Evolutionary conservation across 345 rosid species (phyloP), one percentile per base, ranked within the genome.

Genomic region (Boechera retrofracta): DNA sequence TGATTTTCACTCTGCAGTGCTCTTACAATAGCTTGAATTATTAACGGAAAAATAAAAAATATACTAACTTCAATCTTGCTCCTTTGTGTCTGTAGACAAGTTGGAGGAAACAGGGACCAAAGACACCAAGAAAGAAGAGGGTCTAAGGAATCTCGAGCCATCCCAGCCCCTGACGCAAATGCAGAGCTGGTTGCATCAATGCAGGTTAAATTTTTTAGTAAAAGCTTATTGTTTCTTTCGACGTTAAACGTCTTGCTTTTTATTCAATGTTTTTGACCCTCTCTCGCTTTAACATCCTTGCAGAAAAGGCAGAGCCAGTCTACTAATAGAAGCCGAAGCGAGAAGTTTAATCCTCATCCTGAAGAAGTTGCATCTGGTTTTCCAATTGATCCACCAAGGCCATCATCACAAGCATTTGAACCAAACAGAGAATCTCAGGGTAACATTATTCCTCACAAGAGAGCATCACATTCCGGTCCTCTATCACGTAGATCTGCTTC

Each of bases 351-450:
- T 82, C 97, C 98, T 72, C 91, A 92, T 86, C 96, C 87, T 32
- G 99, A 91, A 84, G 99, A 95, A 74, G 97, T 85, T 77, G 99
- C 99, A 51, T 95, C 99, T 36, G 99, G 99, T 59, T 95, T 95
- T 81, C 99, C 99, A 7, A 89, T 95, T 4, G 99, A 95, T 74
- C 99, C 99, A 26, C 98, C 98, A 57, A 89, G 97, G 78, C 82
- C 89, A 62, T 89, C 98, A 42, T 89, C 98, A 16, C 99, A 92
- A 67, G 89, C 81, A 28, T 74, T 77, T 62, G 99, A 92, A 67
- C 77, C 88, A 67, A 83, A 76, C 78, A 77, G 79, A 41, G 93
- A 86, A 69, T 69, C 89, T 62, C 91, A 80, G 41, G 93, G 88
- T 16, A 86, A 86, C 75, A 64, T 77, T 47, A 2, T 65, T 41